A percentile compares a stretch with the other conserved stretches of the same genome.
Evolutionary conservation across 2,329 filamentous ascomycete genomes (phyloP).

Genomic region (Iodosphaeria phyllophila): DNA sequence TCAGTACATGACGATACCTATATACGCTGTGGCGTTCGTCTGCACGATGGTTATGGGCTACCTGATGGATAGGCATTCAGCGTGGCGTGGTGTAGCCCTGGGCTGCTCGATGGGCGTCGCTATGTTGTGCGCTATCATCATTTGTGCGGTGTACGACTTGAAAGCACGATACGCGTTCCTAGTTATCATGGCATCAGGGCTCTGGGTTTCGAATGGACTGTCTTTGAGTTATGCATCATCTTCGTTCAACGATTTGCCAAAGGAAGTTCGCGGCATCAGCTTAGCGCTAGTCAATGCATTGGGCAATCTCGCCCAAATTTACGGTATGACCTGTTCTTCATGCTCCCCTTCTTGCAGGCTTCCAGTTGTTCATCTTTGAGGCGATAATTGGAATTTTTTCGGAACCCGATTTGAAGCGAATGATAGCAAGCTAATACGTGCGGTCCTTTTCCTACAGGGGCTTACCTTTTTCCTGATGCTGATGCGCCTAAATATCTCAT

Average conservation of each 20-base stretch:
- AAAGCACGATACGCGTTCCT: constrained; percentile 33
- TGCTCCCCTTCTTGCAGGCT: too few relatives aligned
- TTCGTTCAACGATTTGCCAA: constrained; percentile 27
- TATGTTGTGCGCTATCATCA: constrained; percentile 18
- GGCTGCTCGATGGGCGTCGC: constrained; percentile 24
- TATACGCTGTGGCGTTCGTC: constrained; percentile 20
- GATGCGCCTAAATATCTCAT: constrained; percentile 8
- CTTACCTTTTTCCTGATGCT: constrained; percentile 12
- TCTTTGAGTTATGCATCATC: constrained; percentile 30
- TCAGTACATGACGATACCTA: constrained; percentile 32
- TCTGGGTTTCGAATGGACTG: constrained; percentile 33
- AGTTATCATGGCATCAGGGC: constrained; percentile 33
- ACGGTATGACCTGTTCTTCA: too few relatives aligned
- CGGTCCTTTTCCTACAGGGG: too few relatives aligned
- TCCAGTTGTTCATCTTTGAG: too few relatives aligned
- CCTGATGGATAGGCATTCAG: constrained; percentile 25
- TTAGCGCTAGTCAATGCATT: constrained; percentile 33
- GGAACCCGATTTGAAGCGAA: too few relatives aligned
- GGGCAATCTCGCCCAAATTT: constrained; percentile 35
- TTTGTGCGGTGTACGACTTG: constrained; percentile 27
- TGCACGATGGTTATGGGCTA: constrained; percentile 24
- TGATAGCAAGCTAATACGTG: too few relatives aligned
- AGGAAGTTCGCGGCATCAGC: constrained; percentile 29
- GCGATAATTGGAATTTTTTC: too few relatives aligned
- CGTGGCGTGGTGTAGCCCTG: constrained; percentile 27